Conservation (phyloP, 164 flowering plant genomes). For the Nymphaea thermarum region DNA sequence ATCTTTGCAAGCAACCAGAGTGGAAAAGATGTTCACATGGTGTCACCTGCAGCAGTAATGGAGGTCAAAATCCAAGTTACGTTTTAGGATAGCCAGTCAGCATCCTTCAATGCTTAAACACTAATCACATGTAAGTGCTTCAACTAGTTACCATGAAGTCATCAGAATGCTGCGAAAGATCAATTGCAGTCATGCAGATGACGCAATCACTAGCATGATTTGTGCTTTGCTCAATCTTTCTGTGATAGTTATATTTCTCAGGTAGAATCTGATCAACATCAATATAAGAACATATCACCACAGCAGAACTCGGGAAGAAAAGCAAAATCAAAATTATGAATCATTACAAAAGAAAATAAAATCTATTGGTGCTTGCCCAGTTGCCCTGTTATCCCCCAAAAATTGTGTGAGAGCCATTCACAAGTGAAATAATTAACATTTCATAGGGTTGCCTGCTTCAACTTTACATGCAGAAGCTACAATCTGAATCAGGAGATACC, state of each 20-base stretch:
- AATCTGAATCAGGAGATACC: no score
- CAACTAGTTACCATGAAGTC: constrained; percentile 72
- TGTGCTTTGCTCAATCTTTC: constrained; percentile 47
- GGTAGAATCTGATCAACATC: constrained; percentile 67
- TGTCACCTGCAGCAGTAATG: constrained; percentile 48
- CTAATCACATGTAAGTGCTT: neutral
- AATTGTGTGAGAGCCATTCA: no score
- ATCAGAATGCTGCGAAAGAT: constrained; percentile 48
- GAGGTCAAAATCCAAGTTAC: neutral
- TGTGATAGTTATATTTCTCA: constrained; percentile 84
- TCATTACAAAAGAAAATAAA: no score
- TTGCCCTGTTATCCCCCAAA: no score
- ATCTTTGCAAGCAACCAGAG: constrained; percentile 88
- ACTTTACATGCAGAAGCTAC: no score
- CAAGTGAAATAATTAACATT: no score
- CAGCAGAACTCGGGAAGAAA: neutral
- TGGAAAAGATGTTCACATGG: constrained; percentile 99
- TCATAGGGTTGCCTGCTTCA: no score
- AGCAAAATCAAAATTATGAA: neutral
- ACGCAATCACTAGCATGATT: constrained; percentile 67
- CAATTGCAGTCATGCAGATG: constrained; percentile 92
- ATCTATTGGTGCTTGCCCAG: no score
- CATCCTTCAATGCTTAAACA: neutral
- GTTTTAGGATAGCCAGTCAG: neutral
- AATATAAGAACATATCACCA: neutral